Evolutionary conservation across 495 filamentous ascomycete species (phyloP), one percentile per base, ranked within the genome.

Genomic region (Lineolata rhizophorae): DNA sequence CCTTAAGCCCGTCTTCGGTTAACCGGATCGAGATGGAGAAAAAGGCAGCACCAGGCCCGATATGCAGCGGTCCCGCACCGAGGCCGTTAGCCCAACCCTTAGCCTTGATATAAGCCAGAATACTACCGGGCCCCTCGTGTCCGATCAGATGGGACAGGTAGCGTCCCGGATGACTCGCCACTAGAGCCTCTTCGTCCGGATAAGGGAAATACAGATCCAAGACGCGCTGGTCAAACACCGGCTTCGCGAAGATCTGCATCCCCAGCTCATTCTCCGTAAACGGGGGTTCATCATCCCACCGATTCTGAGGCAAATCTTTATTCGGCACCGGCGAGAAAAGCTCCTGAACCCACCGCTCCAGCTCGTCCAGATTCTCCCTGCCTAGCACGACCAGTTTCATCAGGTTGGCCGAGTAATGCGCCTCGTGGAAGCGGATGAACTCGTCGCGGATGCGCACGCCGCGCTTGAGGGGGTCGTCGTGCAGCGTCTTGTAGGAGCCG

Each of bases 321-420:
- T 99, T 90, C 38, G 64, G 61, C 9, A 95, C 70, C 28, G 60
- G 68, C 0, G 78, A 69, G 47, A 95, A 99, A 26, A 91, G 53
- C 42, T 94, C 83, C 5, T 62, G 61, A 2, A 82, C 81, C 90
- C 90, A 99, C 21, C 58, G 51, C 47, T 99, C 77, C 43, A 95
- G 57, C 16, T 76, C 69, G 50, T 99, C 84, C 38, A 95, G 56
- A n/a, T 69, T 60, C 49, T 99, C 87, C 31, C 76, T 65, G 1
- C 87, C 87, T 11, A 99, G 55, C 3, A 94, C 71, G 20, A 87
- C 84, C 33, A 99, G 62, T 60, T 94, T 99, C 74, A 93, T 94
- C 4, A 70, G 61, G 47, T 99, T 99, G 32, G 87, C 81, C 3
- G 87, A 99, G 52, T 94, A 94, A 42, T 91, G 72, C 44, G 70